Base-by-base conservation (phyloP, 225 moss, liverwort and hornwort species). In the Polytrichum commune region DNA sequence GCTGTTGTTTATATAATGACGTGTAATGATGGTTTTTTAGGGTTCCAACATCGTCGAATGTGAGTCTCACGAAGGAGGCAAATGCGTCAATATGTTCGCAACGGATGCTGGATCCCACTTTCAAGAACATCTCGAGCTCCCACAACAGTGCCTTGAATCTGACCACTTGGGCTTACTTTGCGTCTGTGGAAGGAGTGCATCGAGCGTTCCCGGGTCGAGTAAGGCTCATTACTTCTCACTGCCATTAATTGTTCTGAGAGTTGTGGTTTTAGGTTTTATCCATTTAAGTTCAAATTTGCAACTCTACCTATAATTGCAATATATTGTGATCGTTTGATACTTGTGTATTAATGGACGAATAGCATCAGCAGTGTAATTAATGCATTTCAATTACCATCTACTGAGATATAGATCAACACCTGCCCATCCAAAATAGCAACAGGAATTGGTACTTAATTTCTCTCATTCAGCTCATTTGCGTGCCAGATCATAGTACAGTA, bases 161-260 rank as follows among this genome's bases (percentile, higher is more conserved):
- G 69, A 81, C 76, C 19, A 69, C 73, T 18, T 81, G 81, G 81
- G 65, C 62, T 32, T 81, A 76, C 73, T 81, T 81, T 53, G 81
- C 68, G 55, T 73, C 81, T 55, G 81, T 76, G 69, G 81, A 81
- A 61, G 81, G 81, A 60, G 76, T 81, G 10, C 76, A 81, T 27
- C 76, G 81, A 69, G 72, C 76, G 55, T 81, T 76, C 53, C 81
- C 81, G 53, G 81, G 81, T 73, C 81, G 76, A 55, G 81, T 81
- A 76, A 54, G 81, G 55, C 30, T 33, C 66, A 30, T 66, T 19
- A 20, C 19, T 8, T 22, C n/a, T 24, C 46, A 54, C 10, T 35
- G 35, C 9, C 35, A 8, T 35, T 46, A 7, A 46, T 46, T 38
- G 13, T 46, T 46, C 46, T 46, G 46, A 32, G 1, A 7, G 46